Evolutionary conservation across 805 yeast species (phyloP).

Genomic region (Clavispora santaluciae): DNA sequence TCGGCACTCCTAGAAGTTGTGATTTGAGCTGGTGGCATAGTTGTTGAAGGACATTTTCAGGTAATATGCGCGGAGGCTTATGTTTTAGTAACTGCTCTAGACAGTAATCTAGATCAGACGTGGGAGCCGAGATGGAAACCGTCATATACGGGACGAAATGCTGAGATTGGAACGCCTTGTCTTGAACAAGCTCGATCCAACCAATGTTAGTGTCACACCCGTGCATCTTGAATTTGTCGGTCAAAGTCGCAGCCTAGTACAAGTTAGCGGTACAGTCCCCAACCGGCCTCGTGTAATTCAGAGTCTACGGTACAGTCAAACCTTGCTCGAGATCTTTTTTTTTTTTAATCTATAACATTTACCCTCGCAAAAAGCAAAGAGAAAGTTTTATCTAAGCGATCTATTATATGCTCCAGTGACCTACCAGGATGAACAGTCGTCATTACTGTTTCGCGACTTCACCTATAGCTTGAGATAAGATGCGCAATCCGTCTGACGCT

Average conservation of each 20-base stretch:
- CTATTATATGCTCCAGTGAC: no score
- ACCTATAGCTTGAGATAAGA: slow-evolving; percentile 55
- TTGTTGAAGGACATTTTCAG: slow-evolving; percentile 36
- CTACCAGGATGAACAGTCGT: background rate
- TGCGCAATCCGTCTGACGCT: slow-evolving; percentile 64
- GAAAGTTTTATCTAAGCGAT: no score
- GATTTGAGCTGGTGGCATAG: slow-evolving; percentile 62
- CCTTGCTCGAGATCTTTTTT: no score
- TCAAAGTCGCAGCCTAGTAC: background rate
- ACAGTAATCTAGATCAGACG: slow-evolving; percentile 38
- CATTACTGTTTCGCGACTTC: slow-evolving; percentile 10
- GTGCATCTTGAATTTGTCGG: background rate
- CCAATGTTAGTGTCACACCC: background rate
- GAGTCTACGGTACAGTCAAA: no score
- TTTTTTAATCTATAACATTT: background rate
- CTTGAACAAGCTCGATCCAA: background rate
- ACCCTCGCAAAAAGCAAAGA: no score
- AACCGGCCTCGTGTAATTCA: no score
- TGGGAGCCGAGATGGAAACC: slow-evolving; percentile 27
- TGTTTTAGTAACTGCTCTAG: slow-evolving; percentile 37
- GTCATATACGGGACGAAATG: slow-evolving; percentile 22
- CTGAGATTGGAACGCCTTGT: background rate
- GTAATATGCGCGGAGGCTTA: slow-evolving; percentile 40
- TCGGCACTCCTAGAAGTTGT: slow-evolving; percentile 71
- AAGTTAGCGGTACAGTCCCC: no score